Evolutionary conservation across 371 early-diverging fungal species (phyloP), one percentile per base, ranked within the genome.

Genomic region (Actinomortierella ambigua): DNA sequence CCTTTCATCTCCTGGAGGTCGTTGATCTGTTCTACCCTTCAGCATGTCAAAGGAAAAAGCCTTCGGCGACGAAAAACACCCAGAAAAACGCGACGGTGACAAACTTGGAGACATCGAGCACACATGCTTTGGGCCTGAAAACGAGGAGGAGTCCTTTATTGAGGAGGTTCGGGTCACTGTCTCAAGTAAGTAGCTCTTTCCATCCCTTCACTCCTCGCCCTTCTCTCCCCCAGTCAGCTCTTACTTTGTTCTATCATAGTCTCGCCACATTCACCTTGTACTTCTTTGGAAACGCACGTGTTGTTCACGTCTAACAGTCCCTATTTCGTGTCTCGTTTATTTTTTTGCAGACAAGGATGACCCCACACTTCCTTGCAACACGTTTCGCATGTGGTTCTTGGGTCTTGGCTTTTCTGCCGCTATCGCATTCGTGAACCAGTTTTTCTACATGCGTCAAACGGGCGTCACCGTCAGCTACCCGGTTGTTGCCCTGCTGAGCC

Each of bases 161-260:
- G 90, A 90, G 76, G 88, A 86, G 77, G 91, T 90, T 43, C 81
- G 87, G 41, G 77, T 85, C 9, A 85, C 87, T 15, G 90, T 90
- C 24, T 78, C 85, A 69, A 83, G 84, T 79, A 80, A 3, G 56
- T 57, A 34, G 1, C 14, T 47, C 1, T 11, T 4, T 4, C 0
- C 9, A 29, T 5, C 18, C 43, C 18, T 6, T 11, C 34, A n/a
- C n/a, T n/a, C n/a, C n/a, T n/a, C n/a, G n/a, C n/a, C n/a, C n/a
- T n/a, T n/a, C n/a, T n/a, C n/a, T n/a, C n/a, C n/a, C n/a, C n/a
- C n/a, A n/a, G n/a, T n/a, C n/a, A n/a, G n/a, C 11, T 34, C 34
- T 11, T 34, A 34, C 7, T 6, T 4, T 34, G 4, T 4, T 34
- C 4, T 34, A 34, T 11, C 34, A 34, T 6, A 34, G 34, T 34